phyloP scores from a whole-genome alignment of 495 filamentous ascomycete genomes.

The Lasiosphaeria ovina region DNA sequence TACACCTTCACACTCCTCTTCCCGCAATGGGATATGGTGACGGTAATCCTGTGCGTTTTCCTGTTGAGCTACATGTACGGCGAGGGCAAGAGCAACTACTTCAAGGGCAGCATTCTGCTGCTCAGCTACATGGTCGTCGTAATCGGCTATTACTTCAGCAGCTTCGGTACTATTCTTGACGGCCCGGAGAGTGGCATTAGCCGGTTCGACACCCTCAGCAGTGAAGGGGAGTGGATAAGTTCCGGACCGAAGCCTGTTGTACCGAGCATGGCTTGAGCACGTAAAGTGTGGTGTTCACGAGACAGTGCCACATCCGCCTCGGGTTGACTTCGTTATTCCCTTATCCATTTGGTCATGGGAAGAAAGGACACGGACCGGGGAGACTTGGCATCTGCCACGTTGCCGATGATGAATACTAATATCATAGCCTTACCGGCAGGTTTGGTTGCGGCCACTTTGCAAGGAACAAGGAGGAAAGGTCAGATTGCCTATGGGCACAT shows the following conservation, averaged over 20 bases:
- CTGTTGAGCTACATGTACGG: constrained; percentile 96
- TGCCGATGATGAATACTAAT: too few species aligned
- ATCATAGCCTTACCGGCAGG: too few species aligned
- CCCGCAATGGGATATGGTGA: constrained; percentile 99
- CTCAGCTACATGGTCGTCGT: constrained; percentile 92
- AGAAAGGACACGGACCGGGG: too few species aligned
- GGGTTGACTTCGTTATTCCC: too few species aligned
- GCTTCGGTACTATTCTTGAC: constrained; percentile 61
- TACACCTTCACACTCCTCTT: constrained; percentile 95
- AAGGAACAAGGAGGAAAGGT: too few species aligned
- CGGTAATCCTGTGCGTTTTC: constrained; percentile 96
- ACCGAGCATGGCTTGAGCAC: background rate
- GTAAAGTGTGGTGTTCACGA: too few species aligned
- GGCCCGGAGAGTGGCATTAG: constrained; percentile 58
- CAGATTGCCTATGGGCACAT: too few species aligned
- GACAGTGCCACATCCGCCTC: too few species aligned
- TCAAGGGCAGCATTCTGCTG: constrained; percentile 90
- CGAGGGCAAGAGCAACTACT: constrained; percentile 94
- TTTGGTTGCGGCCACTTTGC: too few species aligned
- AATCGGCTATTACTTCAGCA: constrained; percentile 85
- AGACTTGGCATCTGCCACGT: too few species aligned
- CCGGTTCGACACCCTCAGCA: constrained; percentile 66
- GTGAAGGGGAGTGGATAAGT: constrained; percentile 49
- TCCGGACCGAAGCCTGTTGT: constrained; percentile 53
- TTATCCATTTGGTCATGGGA: too few species aligned